phyloP scores from a whole-genome alignment of 352 stramenopile genomes.

The Globisporangium iwayamae region DNA sequence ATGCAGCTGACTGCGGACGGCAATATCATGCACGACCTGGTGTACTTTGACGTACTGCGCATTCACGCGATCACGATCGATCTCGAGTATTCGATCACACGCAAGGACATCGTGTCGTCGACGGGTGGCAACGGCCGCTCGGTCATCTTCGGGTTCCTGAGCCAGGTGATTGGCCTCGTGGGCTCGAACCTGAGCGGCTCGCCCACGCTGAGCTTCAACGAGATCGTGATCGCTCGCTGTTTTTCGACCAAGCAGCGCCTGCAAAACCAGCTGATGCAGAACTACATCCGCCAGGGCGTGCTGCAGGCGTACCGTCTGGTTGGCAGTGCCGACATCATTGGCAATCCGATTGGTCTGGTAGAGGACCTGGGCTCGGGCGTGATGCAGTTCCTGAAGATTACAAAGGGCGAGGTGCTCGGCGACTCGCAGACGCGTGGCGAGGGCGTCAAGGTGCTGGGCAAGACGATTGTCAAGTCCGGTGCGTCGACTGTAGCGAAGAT shows the following conservation, averaged over 20 bases:
- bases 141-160: constrained; percentile 75
- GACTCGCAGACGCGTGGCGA: constrained; percentile 81
- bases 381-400: constrained; percentile 87
- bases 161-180: constrained; percentile 76
- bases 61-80: constrained; percentile 72
- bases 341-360: constrained; percentile 83
- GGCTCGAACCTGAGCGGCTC: constrained; percentile 84
- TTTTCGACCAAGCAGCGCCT: constrained; percentile 80
- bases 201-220: constrained; percentile 78
- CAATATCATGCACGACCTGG: constrained; percentile 66
- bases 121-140: constrained; percentile 60
- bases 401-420: constrained; percentile 79
- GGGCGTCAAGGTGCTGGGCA: constrained; percentile 82
- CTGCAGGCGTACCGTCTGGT: constrained; percentile 83
- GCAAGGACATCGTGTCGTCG: constrained; percentile 75
- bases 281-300: constrained; percentile 80
- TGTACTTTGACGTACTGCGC: constrained; percentile 82
- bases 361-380: constrained; percentile 85
- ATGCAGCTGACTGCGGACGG: constrained; percentile 54
- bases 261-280: constrained; percentile 75
- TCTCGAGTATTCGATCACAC: constrained; percentile 82
- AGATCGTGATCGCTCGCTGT: constrained; percentile 81
- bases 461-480: constrained; percentile 79
- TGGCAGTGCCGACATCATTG: constrained; percentile 83
- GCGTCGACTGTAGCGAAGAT: constrained; percentile 79